These are phyloP conservation scores for Aspergillus bertholletiae DNA, from an alignment of 495 filamentous ascomycete genomes.

Conservation along the genomic window DNA sequence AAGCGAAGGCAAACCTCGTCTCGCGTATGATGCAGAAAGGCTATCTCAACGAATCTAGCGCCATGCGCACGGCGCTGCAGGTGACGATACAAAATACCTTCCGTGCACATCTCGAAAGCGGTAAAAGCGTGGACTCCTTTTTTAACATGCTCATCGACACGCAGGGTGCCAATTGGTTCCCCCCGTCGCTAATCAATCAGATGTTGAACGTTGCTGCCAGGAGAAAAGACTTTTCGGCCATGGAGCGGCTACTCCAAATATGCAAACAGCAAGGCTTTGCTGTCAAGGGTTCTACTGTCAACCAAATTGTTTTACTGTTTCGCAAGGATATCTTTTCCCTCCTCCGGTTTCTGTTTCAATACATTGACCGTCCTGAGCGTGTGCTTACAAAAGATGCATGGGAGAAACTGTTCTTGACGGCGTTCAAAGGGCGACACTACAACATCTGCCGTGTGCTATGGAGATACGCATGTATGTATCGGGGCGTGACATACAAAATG, in stretches of 20 bases:
- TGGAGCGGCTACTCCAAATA: constrained; percentile 25
- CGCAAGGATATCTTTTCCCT: constrained; percentile 19
- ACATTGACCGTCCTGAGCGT: constrained; percentile 11
- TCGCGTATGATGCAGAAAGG: constrained; percentile 32
- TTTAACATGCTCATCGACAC: constrained; percentile 27
- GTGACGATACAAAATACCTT: constrained; percentile 33
- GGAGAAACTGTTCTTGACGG: constrained; percentile 37
- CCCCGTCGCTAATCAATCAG: constrained; percentile 27
- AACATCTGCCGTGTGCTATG: constrained; percentile 48
- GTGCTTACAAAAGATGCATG: constrained; percentile 11
- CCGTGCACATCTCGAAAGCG: constrained; percentile 29
- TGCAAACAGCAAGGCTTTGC: constrained; percentile 21
- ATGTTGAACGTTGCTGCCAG: constrained; percentile 30
- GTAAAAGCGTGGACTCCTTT: constrained; percentile 31
- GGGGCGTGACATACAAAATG: constrained; percentile 31
- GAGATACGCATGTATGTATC: constrained; percentile 45
- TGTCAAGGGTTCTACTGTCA: constrained; percentile 18
- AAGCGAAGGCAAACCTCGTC: constrained; percentile 28
- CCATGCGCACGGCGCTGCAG: constrained; percentile 23
- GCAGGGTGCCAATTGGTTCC: constrained; percentile 32
- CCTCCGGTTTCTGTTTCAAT: constrained; percentile 18
- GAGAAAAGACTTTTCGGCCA: constrained; percentile 19
- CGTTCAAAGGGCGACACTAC: constrained; percentile 31
- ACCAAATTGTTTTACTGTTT: constrained; percentile 20
- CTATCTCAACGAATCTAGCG: constrained; percentile 20